Base-by-base conservation (phyloP, 441 rosid genomes). In the Jatropha podagrica region DNA sequence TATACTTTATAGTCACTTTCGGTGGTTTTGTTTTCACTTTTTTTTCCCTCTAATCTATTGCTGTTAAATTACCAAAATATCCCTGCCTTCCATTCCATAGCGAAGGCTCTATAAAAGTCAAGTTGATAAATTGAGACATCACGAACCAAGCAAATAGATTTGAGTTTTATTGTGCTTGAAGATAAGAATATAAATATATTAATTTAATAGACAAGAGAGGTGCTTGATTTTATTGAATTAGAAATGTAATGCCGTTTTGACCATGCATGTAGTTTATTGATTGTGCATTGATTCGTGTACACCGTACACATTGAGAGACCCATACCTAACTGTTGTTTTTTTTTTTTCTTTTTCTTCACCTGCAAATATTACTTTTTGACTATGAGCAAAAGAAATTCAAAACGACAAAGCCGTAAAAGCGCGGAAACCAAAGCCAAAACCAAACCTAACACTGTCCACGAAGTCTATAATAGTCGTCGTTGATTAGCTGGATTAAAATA, bases 1-100 rank as follows among this genome's bases (percentile, higher is more conserved):
- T 32, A 0, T 32, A 32, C 32, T 32, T 32, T 18, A 42, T 17
- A 37, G 75, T 70, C 75, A 76, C 58, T 54, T 63, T 76, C 71
- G 38, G 56, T 37, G 44, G 56, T n/a, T 62, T 63, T 54, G 27
- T 56, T 37, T 67, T 27, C 9, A 10, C 32, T 7, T 18, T 9
- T 44, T 0, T 15, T 0, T 13, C 15, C 51, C n/a, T 32, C 46
- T 0, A 42, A 2, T 8, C 4, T 38, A 11, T 48, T 3, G 26
- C 32, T 32, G 32, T 32, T 51, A 48, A 48, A 48, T 13, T 37
- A 17, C 73, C 49, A 61, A 61, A 10, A 4, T 52, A 72, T 58
- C 67, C 68, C 38, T 38, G n/a, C 38, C 69, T 66, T 61, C 23
- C 23, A 23, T 23, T 23, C 32, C 32, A 32, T 32, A 32, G 2